A percentile compares a stretch with the other conserved stretches of the same genome.
phyloP scores from a whole-genome alignment of 495 filamentous ascomycete species.

The Penicillium malachiteum region DNA sequence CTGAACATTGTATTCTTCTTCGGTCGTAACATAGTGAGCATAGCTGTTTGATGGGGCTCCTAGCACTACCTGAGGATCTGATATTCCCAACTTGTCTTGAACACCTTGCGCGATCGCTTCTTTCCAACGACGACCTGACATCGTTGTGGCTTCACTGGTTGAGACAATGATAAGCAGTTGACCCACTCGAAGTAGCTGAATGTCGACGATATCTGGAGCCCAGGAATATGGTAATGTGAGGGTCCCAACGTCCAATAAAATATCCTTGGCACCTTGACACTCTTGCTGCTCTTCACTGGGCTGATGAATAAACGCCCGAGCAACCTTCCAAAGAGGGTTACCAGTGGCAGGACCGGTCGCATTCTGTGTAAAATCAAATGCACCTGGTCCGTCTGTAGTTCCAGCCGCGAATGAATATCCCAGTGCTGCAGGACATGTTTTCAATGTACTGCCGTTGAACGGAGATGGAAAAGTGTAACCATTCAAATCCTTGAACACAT shows the following conservation, averaged over 20 bases:
- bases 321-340: constrained; percentile 80
- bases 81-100: constrained; percentile 43
- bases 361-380: constrained; percentile 93
- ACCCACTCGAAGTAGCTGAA: constrained; percentile 85
- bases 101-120: constrained; percentile 66
- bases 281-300: constrained; percentile 68
- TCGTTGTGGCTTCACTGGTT: constrained; percentile 90
- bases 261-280: constrained; percentile 84
- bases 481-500: constrained; percentile 73
- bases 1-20: constrained; percentile 88
- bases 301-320: constrained; percentile 67
- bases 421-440: constrained; percentile 86
- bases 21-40: constrained; percentile 92
- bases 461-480: constrained; percentile 70
- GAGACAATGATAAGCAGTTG: constrained; percentile 85
- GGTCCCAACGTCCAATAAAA: constrained; percentile 87
- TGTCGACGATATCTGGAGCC: constrained; percentile 91
- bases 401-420: constrained; percentile 94
- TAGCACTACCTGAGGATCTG: constrained; percentile 72
- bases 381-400: constrained; percentile 89
- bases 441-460: constrained; percentile 66
- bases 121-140: constrained; percentile 92
- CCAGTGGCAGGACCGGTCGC: constrained; percentile 65
- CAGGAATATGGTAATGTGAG: constrained; percentile 78
- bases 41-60: constrained; percentile 96